These are phyloP conservation scores for Penicillium sp. DNA, from an alignment of 2,329 filamentous ascomycete species.

Conservation along the genomic window DNA sequence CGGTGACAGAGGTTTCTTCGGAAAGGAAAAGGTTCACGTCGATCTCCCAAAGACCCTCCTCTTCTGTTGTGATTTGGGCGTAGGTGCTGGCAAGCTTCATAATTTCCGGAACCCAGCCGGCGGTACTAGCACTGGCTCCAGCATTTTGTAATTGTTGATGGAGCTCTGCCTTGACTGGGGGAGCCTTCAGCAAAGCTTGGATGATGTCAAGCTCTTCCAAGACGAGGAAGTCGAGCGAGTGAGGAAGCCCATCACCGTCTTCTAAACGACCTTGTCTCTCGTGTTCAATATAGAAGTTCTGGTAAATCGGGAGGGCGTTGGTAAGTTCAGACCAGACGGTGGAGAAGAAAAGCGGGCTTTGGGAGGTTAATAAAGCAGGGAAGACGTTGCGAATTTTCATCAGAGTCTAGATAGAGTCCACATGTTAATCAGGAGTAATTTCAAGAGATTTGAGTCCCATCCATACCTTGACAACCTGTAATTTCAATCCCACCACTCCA, in stretches of 20 bases:
- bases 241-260: constrained; percentile 87
- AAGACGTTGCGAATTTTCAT: constrained; percentile 87
- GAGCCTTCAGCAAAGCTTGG: constrained; percentile 84
- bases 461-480: constrained; percentile 79
- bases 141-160: constrained; percentile 70
- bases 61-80: constrained; percentile 86
- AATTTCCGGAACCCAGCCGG: constrained; percentile 82
- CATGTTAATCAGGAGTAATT: constrained; percentile 15
- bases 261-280: constrained; percentile 86
- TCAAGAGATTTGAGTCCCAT: not conserved
- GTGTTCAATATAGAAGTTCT: constrained; percentile 80
- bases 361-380: constrained; percentile 75
- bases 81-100: constrained; percentile 84
- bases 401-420: constrained; percentile 60
- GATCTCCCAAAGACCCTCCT: constrained; percentile 94
- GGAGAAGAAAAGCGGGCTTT: constrained; percentile 80
- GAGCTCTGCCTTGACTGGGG: constrained; percentile 86
- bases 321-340: constrained; percentile 87
- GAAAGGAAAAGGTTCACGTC: constrained; percentile 94
- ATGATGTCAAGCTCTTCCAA: constrained; percentile 94
- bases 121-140: constrained; percentile 60
- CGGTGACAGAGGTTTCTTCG: constrained; percentile 90
- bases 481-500: constrained; percentile 79
- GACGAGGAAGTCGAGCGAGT: constrained; percentile 90
- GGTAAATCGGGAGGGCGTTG: constrained; percentile 70